phyloP scores from a whole-genome alignment of 225 moss, liverwort and hornwort genomes.

The Marchantia paleacea region DNA sequence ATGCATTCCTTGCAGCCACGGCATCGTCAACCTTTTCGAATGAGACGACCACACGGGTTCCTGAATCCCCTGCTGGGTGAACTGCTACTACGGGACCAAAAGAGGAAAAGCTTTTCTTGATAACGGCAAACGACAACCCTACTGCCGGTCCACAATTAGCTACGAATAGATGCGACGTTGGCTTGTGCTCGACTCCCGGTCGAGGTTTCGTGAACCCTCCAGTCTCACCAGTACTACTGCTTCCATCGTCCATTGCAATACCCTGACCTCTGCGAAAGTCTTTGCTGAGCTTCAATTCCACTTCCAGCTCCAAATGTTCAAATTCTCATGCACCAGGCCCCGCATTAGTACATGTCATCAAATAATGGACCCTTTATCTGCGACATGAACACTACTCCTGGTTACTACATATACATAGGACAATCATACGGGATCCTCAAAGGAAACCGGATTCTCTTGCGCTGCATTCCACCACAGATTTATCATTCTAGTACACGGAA shows the following conservation, averaged over 20 bases:
- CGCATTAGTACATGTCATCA: no score
- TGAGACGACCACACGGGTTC: constrained; percentile 76
- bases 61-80: constrained; percentile 62
- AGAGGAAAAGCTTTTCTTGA: constrained; percentile 51
- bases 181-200: constrained; percentile 34
- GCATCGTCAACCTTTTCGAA: constrained; percentile 52
- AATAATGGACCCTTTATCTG: no score
- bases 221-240: not conserved
- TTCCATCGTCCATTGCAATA: constrained; percentile 14
- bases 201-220: constrained; percentile 58
- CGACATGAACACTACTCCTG: no score
- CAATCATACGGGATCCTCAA: no score
- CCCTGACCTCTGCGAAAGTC: not conserved
- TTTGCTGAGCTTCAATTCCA: not conserved
- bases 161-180: constrained; percentile 77
- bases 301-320: not conserved
- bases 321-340: not conserved
- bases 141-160: constrained; percentile 90
- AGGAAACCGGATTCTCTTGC: no score
- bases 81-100: constrained; percentile 65
- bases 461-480: no score
- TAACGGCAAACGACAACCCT: constrained; percentile 49
- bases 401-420: no score
- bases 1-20: constrained; percentile 58
- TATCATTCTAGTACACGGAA: no score